Evolutionary conservation across 805 yeast genomes (phyloP).

Genomic region (Ogataea paradorogensis): DNA sequence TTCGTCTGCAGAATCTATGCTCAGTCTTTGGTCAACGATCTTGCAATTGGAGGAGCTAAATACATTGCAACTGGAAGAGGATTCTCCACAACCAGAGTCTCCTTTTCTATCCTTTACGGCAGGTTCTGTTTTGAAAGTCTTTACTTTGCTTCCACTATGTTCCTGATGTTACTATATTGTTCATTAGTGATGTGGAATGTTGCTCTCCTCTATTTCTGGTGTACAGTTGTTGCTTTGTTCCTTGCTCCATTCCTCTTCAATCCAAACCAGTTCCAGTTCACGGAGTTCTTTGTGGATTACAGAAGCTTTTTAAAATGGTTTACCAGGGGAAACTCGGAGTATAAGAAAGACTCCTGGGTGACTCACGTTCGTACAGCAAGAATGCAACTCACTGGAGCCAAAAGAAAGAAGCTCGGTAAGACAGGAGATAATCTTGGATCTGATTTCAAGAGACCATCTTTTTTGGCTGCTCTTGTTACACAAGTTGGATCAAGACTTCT

Average conservation of each 20-base stretch:
- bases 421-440: constrained; percentile 39
- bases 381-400: constrained; percentile 56
- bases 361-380: constrained; percentile 48
- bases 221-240: constrained; percentile 61
- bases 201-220: constrained; percentile 67
- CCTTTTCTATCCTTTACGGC: constrained; percentile 62
- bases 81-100: constrained; percentile 69
- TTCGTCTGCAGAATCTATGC: constrained; percentile 78
- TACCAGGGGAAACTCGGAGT: constrained; percentile 47
- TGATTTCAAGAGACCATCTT: constrained; percentile 50
- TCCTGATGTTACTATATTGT: constrained; percentile 52
- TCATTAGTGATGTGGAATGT: constrained; percentile 62
- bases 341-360: constrained; percentile 40
- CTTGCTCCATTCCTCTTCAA: constrained; percentile 73
- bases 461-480: constrained; percentile 40
- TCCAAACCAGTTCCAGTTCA: constrained; percentile 72
- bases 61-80: constrained; percentile 84
- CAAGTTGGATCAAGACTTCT: constrained; percentile 40
- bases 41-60: constrained; percentile 75
- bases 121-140: constrained; percentile 68
- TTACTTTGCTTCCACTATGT: constrained; percentile 57
- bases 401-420: constrained; percentile 39
- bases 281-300: constrained; percentile 70
- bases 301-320: constrained; percentile 51
- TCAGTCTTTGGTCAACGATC: constrained; percentile 62